Conservation (phyloP, 805 yeast species). For the Clavispora vitiphila region DNA sequence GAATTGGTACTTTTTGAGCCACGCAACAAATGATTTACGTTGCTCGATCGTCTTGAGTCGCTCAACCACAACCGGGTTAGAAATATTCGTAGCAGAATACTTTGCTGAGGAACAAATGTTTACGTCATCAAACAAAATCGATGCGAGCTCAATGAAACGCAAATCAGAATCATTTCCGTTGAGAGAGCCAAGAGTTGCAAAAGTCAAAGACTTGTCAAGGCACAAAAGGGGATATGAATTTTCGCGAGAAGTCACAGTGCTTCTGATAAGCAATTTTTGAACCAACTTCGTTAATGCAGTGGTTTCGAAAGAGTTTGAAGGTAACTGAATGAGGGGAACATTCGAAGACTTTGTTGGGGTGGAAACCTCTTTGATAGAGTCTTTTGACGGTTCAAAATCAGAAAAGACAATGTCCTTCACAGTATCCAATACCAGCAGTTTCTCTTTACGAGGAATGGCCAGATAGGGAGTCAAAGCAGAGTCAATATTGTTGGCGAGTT, state of each 20-base stretch:
- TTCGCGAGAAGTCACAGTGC: slow-evolving; percentile 17
- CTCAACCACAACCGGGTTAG: slow-evolving; percentile 9
- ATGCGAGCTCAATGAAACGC: slow-evolving; percentile 50
- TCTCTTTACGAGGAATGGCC: slow-evolving; percentile 6
- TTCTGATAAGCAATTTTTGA: slow-evolving; percentile 17
- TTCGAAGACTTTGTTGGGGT: slow-evolving; percentile 17
- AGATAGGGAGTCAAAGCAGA: slow-evolving; percentile 36
- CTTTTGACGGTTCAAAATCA: slow-evolving; percentile 30
- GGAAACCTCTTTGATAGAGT: slow-evolving; percentile 16
- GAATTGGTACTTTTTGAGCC: slow-evolving; percentile 51
- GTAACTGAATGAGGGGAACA: slow-evolving; percentile 2
- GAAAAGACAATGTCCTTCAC: slow-evolving; percentile 47
- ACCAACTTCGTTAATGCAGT: slow-evolving; percentile 15
- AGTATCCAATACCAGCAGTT: slow-evolving; percentile 26
- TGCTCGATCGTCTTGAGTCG: slow-evolving; percentile 23
- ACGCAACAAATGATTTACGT: slow-evolving; percentile 44
- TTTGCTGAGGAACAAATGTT: slow-evolving; percentile 1
- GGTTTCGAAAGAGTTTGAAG: slow-evolving; percentile 5
- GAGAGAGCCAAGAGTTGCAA: slow-evolving; percentile 15
- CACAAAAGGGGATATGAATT: slow-evolving; percentile 25
- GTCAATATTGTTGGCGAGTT: slow-evolving; percentile 42
- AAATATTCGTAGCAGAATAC: slow-evolving; percentile 8
- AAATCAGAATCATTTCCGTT: slow-evolving; percentile 18
- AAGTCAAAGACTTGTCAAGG: slow-evolving; percentile 9
- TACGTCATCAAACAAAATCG: slow-evolving; percentile 48